Conservation (phyloP, 768 basidiomycete species). For the Zangia roseola region DNA sequence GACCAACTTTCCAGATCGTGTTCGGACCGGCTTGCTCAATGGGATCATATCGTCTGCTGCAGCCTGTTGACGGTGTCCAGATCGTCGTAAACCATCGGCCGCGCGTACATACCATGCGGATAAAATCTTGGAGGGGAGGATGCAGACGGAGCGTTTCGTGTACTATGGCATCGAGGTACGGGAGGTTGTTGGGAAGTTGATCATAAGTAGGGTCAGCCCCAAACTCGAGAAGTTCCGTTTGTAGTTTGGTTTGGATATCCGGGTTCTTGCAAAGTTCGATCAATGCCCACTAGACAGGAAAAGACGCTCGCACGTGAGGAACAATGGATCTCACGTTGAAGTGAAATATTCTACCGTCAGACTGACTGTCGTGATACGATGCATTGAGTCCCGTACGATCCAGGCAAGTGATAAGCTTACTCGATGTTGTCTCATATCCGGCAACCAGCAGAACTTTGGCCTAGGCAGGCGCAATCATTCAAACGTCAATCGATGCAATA, state of each 20-base stretch:
- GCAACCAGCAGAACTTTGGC: slow-evolving; percentile 36
- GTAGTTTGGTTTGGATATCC: slow-evolving; percentile 46
- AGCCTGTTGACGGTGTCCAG: slow-evolving; percentile 31
- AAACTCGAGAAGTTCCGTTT: slow-evolving; percentile 48
- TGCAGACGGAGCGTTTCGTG: slow-evolving; percentile 47
- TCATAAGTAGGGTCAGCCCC: slow-evolving; percentile 52
- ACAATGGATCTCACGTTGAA: neutral
- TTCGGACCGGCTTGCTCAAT: slow-evolving; percentile 44
- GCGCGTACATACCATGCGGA: slow-evolving; percentile 10
- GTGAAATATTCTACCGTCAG: slow-evolving; percentile 13
- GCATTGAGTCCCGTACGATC: neutral
- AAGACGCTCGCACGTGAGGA: too few relatives aligned
- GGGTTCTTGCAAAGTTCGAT: slow-evolving; percentile 50
- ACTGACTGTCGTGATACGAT: slow-evolving; percentile 10
- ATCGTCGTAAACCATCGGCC: neutral
- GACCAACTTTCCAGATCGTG: slow-evolving; percentile 37
- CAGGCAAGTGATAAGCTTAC: slow-evolving; percentile 13
- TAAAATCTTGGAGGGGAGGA: slow-evolving; percentile 34
- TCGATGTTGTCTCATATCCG: slow-evolving; percentile 41
- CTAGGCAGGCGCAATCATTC: slow-evolving; percentile 2
- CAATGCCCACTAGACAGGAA: slow-evolving; percentile 43
- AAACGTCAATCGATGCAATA: neutral
- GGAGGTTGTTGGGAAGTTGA: slow-evolving; percentile 47
- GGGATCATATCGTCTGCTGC: slow-evolving; percentile 57
- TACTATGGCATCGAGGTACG: slow-evolving; percentile 54